Evolutionary conservation across 371 early-diverging fungal genomes (phyloP).

Genomic region (Mortierella sp.): DNA sequence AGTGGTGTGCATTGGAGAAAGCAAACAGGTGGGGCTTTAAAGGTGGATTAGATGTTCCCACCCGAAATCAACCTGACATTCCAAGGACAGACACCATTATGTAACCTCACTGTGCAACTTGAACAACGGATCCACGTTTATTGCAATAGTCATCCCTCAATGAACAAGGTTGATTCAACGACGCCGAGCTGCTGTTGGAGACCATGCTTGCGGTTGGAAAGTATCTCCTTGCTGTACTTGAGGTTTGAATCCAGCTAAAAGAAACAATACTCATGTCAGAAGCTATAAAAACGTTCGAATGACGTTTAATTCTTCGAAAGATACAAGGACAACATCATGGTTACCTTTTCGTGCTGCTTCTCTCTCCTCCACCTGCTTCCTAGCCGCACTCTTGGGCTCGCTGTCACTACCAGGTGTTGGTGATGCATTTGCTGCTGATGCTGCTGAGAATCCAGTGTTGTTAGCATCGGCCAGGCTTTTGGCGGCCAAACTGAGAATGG

Average conservation of each 20-base stretch:
- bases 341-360: constrained; percentile 51
- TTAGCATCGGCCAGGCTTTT: not conserved
- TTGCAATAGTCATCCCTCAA: too few species aligned
- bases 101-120: too few species aligned
- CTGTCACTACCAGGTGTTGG: constrained; percentile 1
- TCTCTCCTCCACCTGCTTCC: constrained; percentile 50
- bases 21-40: too few species aligned
- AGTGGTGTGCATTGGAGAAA: too few species aligned
- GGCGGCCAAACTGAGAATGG: constrained; percentile 17
- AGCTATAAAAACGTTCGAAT: not conserved
- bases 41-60: too few species aligned
- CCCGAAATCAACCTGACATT: too few species aligned
- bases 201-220: constrained; percentile 47
- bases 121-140: too few species aligned
- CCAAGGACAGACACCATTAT: too few species aligned
- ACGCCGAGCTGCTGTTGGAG: constrained; percentile 36
- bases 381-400: constrained; percentile 36
- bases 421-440: constrained; percentile 3
- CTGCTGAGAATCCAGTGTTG: not conserved
- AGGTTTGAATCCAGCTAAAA: constrained; percentile 51
- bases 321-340: not conserved
- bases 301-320: not conserved
- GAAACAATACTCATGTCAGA: not conserved
- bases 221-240: constrained; percentile 50
- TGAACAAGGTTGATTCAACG: constrained; percentile 10